Evolutionary conservation across 2,329 filamentous ascomycete species (phyloP), one percentile per base, ranked within the genome.

Genomic region (Venturia effusa): DNA sequence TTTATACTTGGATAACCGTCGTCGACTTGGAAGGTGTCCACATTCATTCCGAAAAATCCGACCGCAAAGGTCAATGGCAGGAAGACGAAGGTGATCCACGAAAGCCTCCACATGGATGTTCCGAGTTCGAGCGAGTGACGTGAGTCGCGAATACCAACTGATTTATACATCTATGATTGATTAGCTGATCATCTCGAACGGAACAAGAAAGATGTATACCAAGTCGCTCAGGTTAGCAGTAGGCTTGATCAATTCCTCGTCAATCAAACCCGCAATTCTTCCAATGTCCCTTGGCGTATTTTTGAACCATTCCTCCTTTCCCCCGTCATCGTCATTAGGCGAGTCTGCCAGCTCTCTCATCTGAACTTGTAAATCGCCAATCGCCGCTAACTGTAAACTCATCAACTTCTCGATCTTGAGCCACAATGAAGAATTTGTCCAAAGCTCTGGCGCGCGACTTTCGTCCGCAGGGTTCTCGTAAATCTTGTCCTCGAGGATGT

Each of bases 1-100:
- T 79, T 80, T 19, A 81, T 76, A 32, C 69, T 71, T 1, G 78
- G 79, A 43, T 76, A 72, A 19, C 62, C 62, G 17, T n/a, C 15
- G 10, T 48, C 62, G 59, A 68, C 64, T 59, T 73, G 68, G 64
- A 82, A 80, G 1, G 74, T 73, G 65, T 78, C 74, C 17, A 82
- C 80, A 67, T 82, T 82, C 80, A 82, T 81, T 43, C 79, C 79
- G 66, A 79, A 81, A 69, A 80, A 78, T 13, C 76, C 76, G 3
- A 73, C 74, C 17, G 80, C 74, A 66, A 81, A 82, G 0, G 80
- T 83, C 11, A 82, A 70, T 0, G 81, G 83, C 71, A 90, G 85
- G 70, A 90, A 80, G 72, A 93, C 92, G 72, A 92, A 89, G 61
- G 88, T 89, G 19, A 87, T 88, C 61, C 85, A 86, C 57, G 84